Evolutionary conservation across 2,329 filamentous ascomycete species (phyloP).

Genomic region (Paramyrothecium roridum): DNA sequence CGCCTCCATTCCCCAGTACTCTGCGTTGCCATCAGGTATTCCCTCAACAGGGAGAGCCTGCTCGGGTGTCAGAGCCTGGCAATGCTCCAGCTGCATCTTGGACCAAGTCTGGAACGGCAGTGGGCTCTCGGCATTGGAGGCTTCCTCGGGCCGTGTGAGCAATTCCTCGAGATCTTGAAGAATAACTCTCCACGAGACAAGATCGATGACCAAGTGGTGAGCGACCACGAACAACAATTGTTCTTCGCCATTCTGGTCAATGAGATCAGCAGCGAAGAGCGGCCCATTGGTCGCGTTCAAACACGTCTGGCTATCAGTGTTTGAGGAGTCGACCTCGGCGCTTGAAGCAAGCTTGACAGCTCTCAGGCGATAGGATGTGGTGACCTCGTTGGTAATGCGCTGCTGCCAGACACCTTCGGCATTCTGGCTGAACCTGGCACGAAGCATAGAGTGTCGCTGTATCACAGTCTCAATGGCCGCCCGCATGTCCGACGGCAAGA

Average conservation of each 20-base stretch:
- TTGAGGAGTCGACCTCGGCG: background rate
- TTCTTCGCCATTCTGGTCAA: slow-evolving; percentile 9
- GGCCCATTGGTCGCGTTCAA: slow-evolving; percentile 9
- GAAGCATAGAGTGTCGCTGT: slow-evolving; percentile 10
- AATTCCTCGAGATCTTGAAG: slow-evolving; percentile 38
- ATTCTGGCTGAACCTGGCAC: slow-evolving; percentile 7
- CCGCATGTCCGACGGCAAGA: background rate
- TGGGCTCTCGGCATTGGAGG: slow-evolving; percentile 8
- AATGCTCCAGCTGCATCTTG: slow-evolving; percentile 23
- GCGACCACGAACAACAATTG: slow-evolving; percentile 29
- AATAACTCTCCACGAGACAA: slow-evolving; percentile 44
- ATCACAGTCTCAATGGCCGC: slow-evolving; percentile 5
- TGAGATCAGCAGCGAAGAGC: slow-evolving; percentile 11
- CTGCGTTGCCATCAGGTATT: slow-evolving; percentile 12
- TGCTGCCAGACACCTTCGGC: slow-evolving; percentile 4
- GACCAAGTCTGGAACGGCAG: slow-evolving; percentile 35
- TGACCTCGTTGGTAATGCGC: slow-evolving; percentile 1
- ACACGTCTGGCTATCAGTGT: slow-evolving; percentile 2
- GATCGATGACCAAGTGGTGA: slow-evolving; percentile 38
- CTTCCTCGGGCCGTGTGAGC: slow-evolving; percentile 13
- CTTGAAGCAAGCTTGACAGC: background rate
- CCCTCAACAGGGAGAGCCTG: slow-evolving; percentile 16
- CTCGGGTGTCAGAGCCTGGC: slow-evolving; percentile 9
- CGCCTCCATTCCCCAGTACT: slow-evolving; percentile 19
- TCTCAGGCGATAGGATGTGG: background rate